These are phyloP conservation scores for Venturia aucupariae DNA, from an alignment of 2,329 filamentous ascomycete genomes.

Conservation along the genomic window DNA sequence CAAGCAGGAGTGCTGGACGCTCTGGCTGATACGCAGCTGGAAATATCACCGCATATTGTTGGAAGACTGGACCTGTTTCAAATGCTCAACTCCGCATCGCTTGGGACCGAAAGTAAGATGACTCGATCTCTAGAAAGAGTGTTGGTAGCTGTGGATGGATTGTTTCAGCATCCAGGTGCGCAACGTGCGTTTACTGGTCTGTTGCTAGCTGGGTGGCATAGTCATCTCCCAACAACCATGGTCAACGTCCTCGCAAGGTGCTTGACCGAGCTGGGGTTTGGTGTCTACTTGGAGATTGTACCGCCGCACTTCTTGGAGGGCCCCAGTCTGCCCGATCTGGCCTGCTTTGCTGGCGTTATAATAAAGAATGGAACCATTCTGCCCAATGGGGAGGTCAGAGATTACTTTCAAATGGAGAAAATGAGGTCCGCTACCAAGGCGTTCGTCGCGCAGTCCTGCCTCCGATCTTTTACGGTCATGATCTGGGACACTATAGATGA, in stretches of 20 bases:
- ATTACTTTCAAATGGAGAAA: constrained; percentile 31
- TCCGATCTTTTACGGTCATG: constrained; percentile 28
- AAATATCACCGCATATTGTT: constrained; percentile 25
- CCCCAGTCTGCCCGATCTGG: constrained; percentile 21
- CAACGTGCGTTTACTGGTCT: constrained; percentile 25
- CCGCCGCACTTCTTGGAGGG: constrained; percentile 27
- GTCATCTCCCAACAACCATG: constrained; percentile 22
- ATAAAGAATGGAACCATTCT: constrained; percentile 29
- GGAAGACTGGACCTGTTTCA: constrained; percentile 24
- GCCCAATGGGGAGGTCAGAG: constrained; percentile 26
- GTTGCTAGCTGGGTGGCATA: constrained; percentile 26
- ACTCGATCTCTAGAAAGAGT: constrained; percentile 14
- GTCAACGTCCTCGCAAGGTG: constrained; percentile 25
- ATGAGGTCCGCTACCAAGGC: constrained; percentile 30
- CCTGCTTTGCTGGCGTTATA: constrained; percentile 24
- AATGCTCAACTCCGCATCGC: constrained; percentile 17
- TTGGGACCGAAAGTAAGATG: neutral
- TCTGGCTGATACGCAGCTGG: constrained; percentile 21
- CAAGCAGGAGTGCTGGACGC: constrained; percentile 25
- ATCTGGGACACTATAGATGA: constrained; percentile 32
- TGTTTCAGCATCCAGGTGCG: constrained; percentile 1
- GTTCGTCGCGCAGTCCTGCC: constrained; percentile 29
- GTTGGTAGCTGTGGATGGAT: constrained; percentile 4
- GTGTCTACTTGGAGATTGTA: constrained; percentile 26
- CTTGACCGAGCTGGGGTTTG: constrained; percentile 24